Conservation (phyloP, 257 asterid species). For the Solanum pinnatisectum region DNA sequence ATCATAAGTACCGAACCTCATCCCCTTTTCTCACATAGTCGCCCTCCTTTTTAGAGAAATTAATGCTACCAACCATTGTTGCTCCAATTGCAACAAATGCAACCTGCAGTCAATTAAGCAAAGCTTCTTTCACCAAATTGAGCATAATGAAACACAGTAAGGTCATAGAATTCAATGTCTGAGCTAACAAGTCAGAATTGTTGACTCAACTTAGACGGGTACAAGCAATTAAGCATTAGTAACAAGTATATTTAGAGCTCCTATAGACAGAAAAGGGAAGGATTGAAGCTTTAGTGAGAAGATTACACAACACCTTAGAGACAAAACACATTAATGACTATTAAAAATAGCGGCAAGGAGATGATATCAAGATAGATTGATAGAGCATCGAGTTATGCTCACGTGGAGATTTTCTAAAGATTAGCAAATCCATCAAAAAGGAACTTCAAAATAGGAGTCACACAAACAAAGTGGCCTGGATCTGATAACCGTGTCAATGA, state of each 20-base stretch:
- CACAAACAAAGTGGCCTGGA: neutral
- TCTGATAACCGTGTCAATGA: neutral
- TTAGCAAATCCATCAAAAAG: neutral
- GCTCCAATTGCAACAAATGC: slow-evolving; percentile 99
- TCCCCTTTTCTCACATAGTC: slow-evolving; percentile 78
- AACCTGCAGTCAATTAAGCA: slow-evolving; percentile 41
- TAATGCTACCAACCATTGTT: slow-evolving; percentile 98
- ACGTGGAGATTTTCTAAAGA: neutral
- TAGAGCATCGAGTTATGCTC: neutral
- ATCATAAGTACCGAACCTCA: slow-evolving; percentile 42
- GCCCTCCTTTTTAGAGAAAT: slow-evolving; percentile 55
- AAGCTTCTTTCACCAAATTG: neutral
- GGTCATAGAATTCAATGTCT: neutral
- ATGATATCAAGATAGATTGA: neutral
- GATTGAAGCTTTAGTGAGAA: neutral
- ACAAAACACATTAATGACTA: neutral
- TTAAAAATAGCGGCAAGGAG: neutral
- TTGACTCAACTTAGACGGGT: neutral
- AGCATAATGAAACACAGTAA: neutral
- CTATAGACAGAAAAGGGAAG: neutral
- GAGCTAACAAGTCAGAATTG: neutral
- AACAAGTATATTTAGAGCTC: neutral
- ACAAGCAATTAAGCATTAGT: neutral
- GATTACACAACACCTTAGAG: neutral
- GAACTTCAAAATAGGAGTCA: neutral